Percentiles rank a stretch among this genome's conserved stretches.
Conservation (phyloP, 2,329 filamentous ascomycete species). For the Colletotrichum chrysophilum region DNA sequence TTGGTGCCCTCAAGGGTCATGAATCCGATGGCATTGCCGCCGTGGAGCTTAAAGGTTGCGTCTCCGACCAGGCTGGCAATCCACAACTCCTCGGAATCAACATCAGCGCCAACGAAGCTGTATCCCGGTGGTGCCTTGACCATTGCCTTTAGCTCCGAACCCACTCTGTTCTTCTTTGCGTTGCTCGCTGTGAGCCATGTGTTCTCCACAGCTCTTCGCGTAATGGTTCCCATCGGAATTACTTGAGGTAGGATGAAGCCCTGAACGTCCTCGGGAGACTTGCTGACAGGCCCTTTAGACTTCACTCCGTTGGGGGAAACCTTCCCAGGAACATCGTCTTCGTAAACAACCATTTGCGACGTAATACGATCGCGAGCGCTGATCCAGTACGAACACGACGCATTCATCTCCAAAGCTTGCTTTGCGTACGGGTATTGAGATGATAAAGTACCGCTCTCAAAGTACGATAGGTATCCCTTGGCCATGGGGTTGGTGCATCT, state of each 20-base stretch:
- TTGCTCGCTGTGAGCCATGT: conserved; percentile 99
- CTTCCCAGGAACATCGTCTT: conserved; percentile 58
- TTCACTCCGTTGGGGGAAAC: neutral
- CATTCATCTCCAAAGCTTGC: conserved; percentile 97
- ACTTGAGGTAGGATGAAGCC: conserved; percentile 95
- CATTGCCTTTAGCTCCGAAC: conserved; percentile 97
- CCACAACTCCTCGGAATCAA: conserved; percentile 97
- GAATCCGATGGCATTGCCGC: conserved; percentile 96
- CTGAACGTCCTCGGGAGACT: conserved; percentile 24
- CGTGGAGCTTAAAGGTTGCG: conserved; percentile 92
- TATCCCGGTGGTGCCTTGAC: conserved; percentile 90
- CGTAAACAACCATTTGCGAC: conserved; percentile 94
- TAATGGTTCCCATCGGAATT: conserved; percentile 98
- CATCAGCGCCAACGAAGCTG: conserved; percentile 93
- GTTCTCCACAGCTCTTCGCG: conserved; percentile 91
- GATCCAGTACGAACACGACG: conserved; percentile 99
- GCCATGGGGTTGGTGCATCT: conserved; percentile 88
- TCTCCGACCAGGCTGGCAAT: conserved; percentile 96
- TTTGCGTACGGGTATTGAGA: conserved; percentile 92
- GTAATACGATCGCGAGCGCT: conserved; percentile 91
- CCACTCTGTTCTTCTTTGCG: conserved; percentile 93
- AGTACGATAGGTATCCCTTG: conserved; percentile 88
- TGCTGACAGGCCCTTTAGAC: conserved; percentile 24
- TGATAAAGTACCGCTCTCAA: conserved; percentile 85
- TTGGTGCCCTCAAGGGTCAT: conserved; percentile 99